Evolutionary conservation across 495 filamentous ascomycete genomes (phyloP).

Genomic region (Articulospora tetracladia): DNA sequence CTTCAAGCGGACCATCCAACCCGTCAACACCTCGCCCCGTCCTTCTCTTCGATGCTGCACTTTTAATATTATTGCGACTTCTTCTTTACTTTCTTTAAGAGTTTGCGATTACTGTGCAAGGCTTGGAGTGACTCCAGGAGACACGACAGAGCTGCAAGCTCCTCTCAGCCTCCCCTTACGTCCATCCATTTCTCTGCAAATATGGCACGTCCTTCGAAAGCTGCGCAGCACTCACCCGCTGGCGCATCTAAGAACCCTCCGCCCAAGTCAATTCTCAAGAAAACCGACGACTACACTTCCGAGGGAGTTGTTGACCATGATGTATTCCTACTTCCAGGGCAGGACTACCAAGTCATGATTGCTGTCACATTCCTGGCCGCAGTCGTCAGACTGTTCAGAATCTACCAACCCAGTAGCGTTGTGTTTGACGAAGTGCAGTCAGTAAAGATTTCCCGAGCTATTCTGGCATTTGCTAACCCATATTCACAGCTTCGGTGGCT

Average conservation of each 20-base stretch:
- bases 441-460: slow-evolving; percentile 28
- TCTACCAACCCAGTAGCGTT: slow-evolving; percentile 93
- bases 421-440: slow-evolving; percentile 99
- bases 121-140: slow-evolving; percentile 13
- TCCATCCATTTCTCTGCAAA: slow-evolving; percentile 4
- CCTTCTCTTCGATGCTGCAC: slow-evolving; percentile 20
- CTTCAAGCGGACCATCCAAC: neutral
- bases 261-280: slow-evolving; percentile 10
- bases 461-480: slow-evolving; percentile 9
- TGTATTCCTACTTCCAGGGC: slow-evolving; percentile 67
- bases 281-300: slow-evolving; percentile 52
- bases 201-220: slow-evolving; percentile 22
- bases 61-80: slow-evolving; percentile 25
- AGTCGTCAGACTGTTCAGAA: slow-evolving; percentile 84
- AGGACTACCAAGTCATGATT: slow-evolving; percentile 75
- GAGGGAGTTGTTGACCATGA: slow-evolving; percentile 67
- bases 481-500: slow-evolving; percentile 81
- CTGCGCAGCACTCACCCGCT: slow-evolving; percentile 3
- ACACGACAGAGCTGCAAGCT: slow-evolving; percentile 11
- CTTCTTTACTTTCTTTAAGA: slow-evolving; percentile 23
- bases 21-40: neutral
- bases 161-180: slow-evolving; percentile 12
- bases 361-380: slow-evolving; percentile 71
- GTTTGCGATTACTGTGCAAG: slow-evolving; percentile 9
- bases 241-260: neutral